Evolutionary conservation across 1,284 basidiomycete genomes (phyloP).

Genomic region (Meira nashicola): DNA sequence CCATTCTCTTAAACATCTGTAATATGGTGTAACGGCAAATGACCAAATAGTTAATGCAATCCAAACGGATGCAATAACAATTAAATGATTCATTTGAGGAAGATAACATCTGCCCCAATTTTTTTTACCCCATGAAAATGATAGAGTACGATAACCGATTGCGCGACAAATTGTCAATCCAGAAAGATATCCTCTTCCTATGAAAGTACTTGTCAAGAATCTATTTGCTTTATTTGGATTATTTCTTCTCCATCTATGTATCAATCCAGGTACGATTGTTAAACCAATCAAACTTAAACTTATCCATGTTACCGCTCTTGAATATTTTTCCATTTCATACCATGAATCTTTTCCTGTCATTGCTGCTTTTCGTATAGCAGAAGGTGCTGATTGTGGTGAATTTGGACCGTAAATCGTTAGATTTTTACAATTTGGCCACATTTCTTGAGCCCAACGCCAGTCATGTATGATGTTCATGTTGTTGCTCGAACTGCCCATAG

Average conservation of each 20-base stretch:
- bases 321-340: slow-evolving; percentile 4
- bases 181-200: not conserved
- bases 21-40: slow-evolving; percentile 36
- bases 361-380: not conserved
- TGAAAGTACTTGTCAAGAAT: not conserved
- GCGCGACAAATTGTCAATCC: not conserved
- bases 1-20: slow-evolving; percentile 25
- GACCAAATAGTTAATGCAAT: slow-evolving; percentile 20
- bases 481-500: too few species aligned
- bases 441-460: not conserved
- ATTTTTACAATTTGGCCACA: not conserved
- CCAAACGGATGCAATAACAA: slow-evolving; percentile 11
- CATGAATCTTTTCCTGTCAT: slow-evolving; percentile 5
- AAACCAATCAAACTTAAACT: slow-evolving; percentile 10
- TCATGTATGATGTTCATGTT: too few species aligned
- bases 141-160: not conserved
- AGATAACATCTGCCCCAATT: not conserved
- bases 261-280: not conserved
- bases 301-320: slow-evolving; percentile 2
- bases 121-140: not conserved
- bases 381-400: not conserved
- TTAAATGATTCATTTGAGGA: not conserved
- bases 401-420: slow-evolving; percentile 1
- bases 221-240: not conserved
- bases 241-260: slow-evolving; percentile 1